Evolutionary conservation across 2,329 filamentous ascomycete species (phyloP).

Genomic region (Xylaria sp.): DNA sequence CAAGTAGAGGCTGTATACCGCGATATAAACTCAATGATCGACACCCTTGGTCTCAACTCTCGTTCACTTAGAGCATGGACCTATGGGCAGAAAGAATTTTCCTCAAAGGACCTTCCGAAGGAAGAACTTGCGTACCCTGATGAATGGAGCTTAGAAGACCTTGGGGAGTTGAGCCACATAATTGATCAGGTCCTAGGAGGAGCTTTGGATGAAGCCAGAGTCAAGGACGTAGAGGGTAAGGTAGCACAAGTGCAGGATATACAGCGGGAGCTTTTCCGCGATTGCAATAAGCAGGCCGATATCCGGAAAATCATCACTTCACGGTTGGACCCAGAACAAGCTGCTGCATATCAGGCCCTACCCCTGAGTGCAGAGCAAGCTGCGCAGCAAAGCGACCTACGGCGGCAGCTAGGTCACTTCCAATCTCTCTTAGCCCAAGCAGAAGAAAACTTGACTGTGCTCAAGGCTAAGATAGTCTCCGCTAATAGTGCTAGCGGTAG

Average conservation of each 20-base stretch:
- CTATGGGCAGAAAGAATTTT: slow-evolving; percentile 71
- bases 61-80: slow-evolving; percentile 74
- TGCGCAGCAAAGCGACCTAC: slow-evolving; percentile 84
- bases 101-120: slow-evolving; percentile 65
- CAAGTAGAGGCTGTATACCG: slow-evolving; percentile 77
- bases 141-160: slow-evolving; percentile 80
- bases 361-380: slow-evolving; percentile 87
- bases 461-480: slow-evolving; percentile 80
- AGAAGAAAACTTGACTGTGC: slow-evolving; percentile 81
- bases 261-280: slow-evolving; percentile 74
- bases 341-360: slow-evolving; percentile 72
- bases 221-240: slow-evolving; percentile 76
- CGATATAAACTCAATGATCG: slow-evolving; percentile 93
- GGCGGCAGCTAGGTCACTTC: slow-evolving; percentile 78
- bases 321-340: slow-evolving; percentile 74
- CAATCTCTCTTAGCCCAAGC: slow-evolving; percentile 79
- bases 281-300: slow-evolving; percentile 81
- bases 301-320: slow-evolving; percentile 79
- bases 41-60: slow-evolving; percentile 87
- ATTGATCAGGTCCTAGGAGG: slow-evolving; percentile 72
- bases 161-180: slow-evolving; percentile 73
- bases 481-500: slow-evolving; percentile 63
- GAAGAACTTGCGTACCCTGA: slow-evolving; percentile 76
- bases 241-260: slow-evolving; percentile 75
- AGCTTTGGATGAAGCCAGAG: slow-evolving; percentile 73